Evolutionary conservation across 2,329 filamentous ascomycete genomes (phyloP).

Genomic region (Purpureocillium lavendulum): DNA sequence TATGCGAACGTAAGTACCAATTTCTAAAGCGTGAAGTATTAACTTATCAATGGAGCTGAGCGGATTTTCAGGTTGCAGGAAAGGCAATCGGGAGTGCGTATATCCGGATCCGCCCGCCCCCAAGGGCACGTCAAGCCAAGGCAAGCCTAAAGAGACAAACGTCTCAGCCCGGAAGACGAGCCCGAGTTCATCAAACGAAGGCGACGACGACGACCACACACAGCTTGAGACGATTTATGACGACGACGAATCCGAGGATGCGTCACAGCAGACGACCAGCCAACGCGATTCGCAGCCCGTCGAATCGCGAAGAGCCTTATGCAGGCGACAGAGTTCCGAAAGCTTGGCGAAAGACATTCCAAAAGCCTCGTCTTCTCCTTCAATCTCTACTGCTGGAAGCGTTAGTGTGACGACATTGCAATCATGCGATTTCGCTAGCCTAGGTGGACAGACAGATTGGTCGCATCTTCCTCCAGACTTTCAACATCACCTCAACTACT

Average conservation of each 20-base stretch:
- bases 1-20: conserved; percentile 62
- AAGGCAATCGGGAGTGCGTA: conserved; percentile 81
- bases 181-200: conserved; percentile 45
- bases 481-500: conserved; percentile 72
- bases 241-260: conserved; percentile 40
- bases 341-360: conserved; percentile 42
- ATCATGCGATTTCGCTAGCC: conserved; percentile 14
- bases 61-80: conserved; percentile 62
- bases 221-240: conserved; percentile 45
- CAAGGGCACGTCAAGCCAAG: conserved; percentile 22
- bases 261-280: conserved; percentile 1
- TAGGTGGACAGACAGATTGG: conserved; percentile 35
- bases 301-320: too few relatives aligned
- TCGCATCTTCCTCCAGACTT: conserved; percentile 58
- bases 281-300: too few relatives aligned
- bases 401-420: conserved; percentile 19
- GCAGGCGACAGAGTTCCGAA: conserved; percentile 42
- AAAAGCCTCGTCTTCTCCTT: conserved; percentile 41
- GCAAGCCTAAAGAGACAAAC: conserved; percentile 28
- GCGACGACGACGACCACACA: conserved; percentile 34
- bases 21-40: too few relatives aligned
- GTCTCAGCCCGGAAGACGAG: conserved; percentile 33
- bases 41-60: too few relatives aligned
- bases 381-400: conserved; percentile 34
- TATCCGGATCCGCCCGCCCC: conserved; percentile 65